Evolutionary conservation across 352 stramenopile species (phyloP), one percentile per base, ranked within the genome.

Genomic region (Phytopythium montanum): DNA sequence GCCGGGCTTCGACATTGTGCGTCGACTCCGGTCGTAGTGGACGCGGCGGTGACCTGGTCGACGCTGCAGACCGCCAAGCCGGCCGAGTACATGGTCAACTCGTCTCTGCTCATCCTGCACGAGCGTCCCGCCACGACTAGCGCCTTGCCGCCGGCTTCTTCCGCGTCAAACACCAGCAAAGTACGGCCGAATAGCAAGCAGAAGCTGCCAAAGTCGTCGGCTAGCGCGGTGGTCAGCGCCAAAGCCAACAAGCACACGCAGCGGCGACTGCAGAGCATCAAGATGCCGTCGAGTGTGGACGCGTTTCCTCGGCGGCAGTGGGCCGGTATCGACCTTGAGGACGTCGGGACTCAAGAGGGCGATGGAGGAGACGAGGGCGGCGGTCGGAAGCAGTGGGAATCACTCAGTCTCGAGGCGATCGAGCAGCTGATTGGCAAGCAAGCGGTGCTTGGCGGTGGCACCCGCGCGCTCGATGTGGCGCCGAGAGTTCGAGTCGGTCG

Each of bases 11-110:
- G 61, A 34, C 62, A 63, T 13, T 72, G 66, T 48, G 59, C 66
- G 51, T 73, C 69, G 2, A 59, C 66, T 6, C 54, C 60, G 0
- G 52, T 62, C 13, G 56, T 69, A 36, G 46, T 62, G 19, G 64
- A 76, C 54, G 59, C 45, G 6, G 54, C 59, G 7, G 59, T 65
- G 54, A 82, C 76, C 9, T 87, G 76, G 76, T 73, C 75, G 12
- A 84, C 76, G 14, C 55, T 87, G 2, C 65, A 84, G 53, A 62
- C 76, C 6, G 52, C 56, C 5, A 79, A 82, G 19, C 76, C 76
- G 0, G 65, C 73, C 51, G 76, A 87, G 58, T 85, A 81, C 58
- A 73, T 83, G 49, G 77, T 87, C 45, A 80, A 87, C 49, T 85
- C 75, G 13, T 83, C 77, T 31, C 21, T 87, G 18, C 57, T 87